Percentiles rank a stretch among this genome's conserved stretches.
Conservation (phyloP, 345 rosid genomes). For the Sonneratia caseolaris region DNA sequence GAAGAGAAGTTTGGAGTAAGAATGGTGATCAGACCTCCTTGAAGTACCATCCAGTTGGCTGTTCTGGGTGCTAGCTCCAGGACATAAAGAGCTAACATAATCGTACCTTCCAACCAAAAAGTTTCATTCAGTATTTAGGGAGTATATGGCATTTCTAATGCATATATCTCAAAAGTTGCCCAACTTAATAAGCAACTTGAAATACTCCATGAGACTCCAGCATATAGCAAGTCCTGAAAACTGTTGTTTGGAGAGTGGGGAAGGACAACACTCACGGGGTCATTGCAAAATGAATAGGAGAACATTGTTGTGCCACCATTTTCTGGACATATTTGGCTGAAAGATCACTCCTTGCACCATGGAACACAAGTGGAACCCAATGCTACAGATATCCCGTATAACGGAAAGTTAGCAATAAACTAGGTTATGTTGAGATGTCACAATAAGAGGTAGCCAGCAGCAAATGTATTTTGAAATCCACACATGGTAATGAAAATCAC, state of each 20-base stretch:
- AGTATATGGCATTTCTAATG: neutral
- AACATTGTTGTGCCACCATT: conserved; percentile 46
- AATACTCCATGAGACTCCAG: neutral
- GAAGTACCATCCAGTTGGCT: conserved; percentile 27
- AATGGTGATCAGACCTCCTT: conserved; percentile 37
- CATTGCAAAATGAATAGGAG: conserved; percentile 59
- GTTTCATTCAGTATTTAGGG: neutral
- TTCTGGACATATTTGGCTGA: conserved; percentile 43
- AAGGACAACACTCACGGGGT: conserved; percentile 36
- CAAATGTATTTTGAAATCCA: neutral
- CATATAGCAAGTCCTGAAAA: neutral
- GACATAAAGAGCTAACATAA: conserved; percentile 61
- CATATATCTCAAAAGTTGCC: neutral
- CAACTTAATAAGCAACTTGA: neutral
- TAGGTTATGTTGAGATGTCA: neutral
- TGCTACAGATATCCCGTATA: conserved; percentile 24
- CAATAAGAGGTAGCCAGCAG: neutral
- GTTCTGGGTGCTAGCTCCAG: conserved; percentile 30
- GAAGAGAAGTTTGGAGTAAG: conserved; percentile 2
- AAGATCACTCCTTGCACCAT: conserved; percentile 55
- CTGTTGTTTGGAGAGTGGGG: neutral
- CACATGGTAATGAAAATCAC: too few species aligned
- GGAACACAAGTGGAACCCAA: conserved; percentile 73
- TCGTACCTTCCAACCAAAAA: conserved; percentile 40
- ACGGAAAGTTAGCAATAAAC: neutral